Evolutionary conservation across 1,139 yeast species (phyloP).

Genomic region (Geotrichum australiense): DNA sequence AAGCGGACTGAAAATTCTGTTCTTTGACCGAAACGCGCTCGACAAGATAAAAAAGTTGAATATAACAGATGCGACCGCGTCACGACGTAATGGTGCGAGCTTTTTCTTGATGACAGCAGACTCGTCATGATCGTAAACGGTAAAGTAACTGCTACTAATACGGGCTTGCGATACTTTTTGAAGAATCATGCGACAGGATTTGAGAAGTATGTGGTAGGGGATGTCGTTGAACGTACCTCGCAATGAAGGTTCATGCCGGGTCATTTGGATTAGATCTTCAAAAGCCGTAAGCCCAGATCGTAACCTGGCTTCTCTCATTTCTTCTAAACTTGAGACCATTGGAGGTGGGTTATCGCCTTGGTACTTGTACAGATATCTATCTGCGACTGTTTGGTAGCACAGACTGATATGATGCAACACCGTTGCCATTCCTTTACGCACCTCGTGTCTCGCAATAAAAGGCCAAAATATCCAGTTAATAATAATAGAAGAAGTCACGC

Average conservation of each 20-base stretch:
- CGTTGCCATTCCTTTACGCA: constrained; percentile 37
- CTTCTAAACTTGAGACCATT: constrained; percentile 39
- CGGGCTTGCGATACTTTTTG: constrained; percentile 44
- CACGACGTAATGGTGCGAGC: constrained; percentile 41
- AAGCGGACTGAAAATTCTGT: constrained; percentile 38
- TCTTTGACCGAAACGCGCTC: constrained; percentile 38
- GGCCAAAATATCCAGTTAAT: constrained; percentile 47
- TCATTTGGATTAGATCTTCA: constrained; percentile 35
- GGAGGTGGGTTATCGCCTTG: constrained; percentile 42
- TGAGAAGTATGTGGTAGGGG: constrained; percentile 30
- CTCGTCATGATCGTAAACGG: constrained; percentile 35
- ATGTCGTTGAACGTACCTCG: constrained; percentile 26
- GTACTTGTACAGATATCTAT: constrained; percentile 44
- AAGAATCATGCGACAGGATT: constrained; percentile 37
- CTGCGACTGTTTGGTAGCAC: constrained; percentile 43
- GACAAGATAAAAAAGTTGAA: constrained; percentile 39
- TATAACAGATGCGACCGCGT: constrained; percentile 42
- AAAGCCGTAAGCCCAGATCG: constrained; percentile 39
- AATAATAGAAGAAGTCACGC: constrained; percentile 36
- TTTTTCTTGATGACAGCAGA: constrained; percentile 32
- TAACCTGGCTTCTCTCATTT: constrained; percentile 44
- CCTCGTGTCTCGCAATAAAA: constrained; percentile 41
- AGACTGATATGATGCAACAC: constrained; percentile 40
- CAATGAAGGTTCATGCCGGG: constrained; percentile 37
- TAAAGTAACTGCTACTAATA: constrained; percentile 42